Evolutionary conservation across 202 grass and related monocot species (phyloP).

Genomic region (Eragrostis tef): DNA sequence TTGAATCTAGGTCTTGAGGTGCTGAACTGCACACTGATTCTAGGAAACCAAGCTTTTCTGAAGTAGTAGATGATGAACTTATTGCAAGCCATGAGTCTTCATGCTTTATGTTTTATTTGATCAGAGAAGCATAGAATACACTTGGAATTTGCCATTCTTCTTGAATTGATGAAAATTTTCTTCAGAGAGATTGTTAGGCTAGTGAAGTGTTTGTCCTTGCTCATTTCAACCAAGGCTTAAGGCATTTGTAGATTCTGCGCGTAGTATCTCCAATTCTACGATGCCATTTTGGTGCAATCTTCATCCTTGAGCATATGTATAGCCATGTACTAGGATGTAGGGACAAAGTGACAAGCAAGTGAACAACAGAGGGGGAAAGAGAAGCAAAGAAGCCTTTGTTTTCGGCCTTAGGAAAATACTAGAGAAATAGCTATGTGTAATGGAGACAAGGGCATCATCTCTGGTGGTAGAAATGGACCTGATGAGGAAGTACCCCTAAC

Average conservation of each 20-base stretch:
- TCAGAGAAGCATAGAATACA: background rate
- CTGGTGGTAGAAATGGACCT: slow-evolving; percentile 17
- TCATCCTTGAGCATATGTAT: slow-evolving; percentile 9
- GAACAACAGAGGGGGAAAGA: slow-evolving; percentile 13
- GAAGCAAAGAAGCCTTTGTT: slow-evolving; percentile 30
- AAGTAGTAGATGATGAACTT: background rate
- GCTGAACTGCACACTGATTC: background rate
- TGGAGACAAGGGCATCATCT: slow-evolving; percentile 30
- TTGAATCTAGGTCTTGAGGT: slow-evolving; percentile 42
- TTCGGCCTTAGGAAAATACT: slow-evolving; percentile 32
- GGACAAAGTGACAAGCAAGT: slow-evolving; percentile 27
- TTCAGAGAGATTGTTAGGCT: background rate
- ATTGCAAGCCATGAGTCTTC: background rate
- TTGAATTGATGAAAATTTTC: background rate
- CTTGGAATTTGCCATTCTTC: background rate
- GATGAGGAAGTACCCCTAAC: background rate
- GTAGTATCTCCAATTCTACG: background rate
- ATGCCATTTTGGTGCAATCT: background rate
- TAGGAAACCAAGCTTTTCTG: background rate
- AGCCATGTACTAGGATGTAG: slow-evolving; percentile 6
- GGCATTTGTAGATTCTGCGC: background rate
- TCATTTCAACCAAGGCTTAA: background rate
- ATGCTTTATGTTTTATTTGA: background rate
- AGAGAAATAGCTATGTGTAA: slow-evolving; percentile 21
- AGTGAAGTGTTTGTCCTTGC: background rate